Percentiles rank a stretch among this genome's conserved stretches.
Evolutionary conservation across 2,329 filamentous ascomycete species (phyloP).

Genomic region (Trichoderma atrobrunneum): DNA sequence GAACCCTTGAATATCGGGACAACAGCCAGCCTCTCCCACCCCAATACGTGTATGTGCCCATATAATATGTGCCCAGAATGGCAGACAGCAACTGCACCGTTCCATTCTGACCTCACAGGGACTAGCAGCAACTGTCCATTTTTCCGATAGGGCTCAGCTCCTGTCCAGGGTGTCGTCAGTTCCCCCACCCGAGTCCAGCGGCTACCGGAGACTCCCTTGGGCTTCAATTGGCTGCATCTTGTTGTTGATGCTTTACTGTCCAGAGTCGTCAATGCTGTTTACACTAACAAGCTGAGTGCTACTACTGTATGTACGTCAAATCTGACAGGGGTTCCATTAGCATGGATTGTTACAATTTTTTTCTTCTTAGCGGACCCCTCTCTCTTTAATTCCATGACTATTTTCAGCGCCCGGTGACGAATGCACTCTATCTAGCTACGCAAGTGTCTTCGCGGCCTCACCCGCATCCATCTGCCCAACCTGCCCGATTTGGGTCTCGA

Average conservation of each 20-base stretch:
- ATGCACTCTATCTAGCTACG: background rate
- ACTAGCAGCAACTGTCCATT: background rate
- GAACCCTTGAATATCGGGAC: background rate
- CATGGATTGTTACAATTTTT: no score
- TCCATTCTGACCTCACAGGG: background rate
- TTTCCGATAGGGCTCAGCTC: conserved; percentile 1
- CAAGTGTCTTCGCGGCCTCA: conserved; percentile 12
- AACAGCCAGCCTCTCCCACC: background rate
- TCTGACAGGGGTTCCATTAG: background rate
- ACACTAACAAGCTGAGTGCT: background rate
- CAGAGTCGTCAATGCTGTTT: background rate
- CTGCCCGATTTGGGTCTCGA: background rate
- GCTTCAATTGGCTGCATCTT: background rate
- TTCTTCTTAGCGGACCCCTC: background rate
- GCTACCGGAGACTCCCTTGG: background rate
- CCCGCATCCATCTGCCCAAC: background rate
- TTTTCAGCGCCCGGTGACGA: background rate
- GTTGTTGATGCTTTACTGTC: background rate
- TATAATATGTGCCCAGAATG: background rate
- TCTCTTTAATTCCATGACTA: background rate
- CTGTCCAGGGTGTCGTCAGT: background rate
- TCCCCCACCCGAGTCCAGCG: background rate
- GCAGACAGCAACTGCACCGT: background rate
- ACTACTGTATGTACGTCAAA: background rate
- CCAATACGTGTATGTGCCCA: background rate